Evolutionary conservation across 768 basidiomycete genomes (phyloP), one percentile per base, ranked within the genome.

Genomic region (Kwoniella mangroviensis): DNA sequence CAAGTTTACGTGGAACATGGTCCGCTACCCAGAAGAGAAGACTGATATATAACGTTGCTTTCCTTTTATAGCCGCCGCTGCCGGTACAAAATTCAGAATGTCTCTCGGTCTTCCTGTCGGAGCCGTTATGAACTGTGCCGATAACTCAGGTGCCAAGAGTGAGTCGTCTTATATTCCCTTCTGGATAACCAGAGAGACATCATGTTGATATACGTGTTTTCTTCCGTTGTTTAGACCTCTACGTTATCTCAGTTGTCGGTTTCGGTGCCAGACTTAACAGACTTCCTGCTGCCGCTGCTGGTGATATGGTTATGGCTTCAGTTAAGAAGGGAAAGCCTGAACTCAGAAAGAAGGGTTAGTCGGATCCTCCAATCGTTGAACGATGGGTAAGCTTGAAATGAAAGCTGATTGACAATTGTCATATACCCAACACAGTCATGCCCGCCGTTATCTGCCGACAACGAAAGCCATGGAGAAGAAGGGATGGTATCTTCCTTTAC

Each of bases 301-400:
- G 84, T 70, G 83, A 83, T 79, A 83, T 83, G 82, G 82, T 83
- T 70, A 83, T 82, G 81, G 93, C 93, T 69, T 93, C 92, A 63
- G 97, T 99, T 81, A 98, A 99, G 89, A 98, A 98, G 88, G 97
- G 97, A 84, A 98, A 99, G 87, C 97, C 97, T 43, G 97, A 99
- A 86, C 86, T 99, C 83, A 90, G 97, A 86, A 99, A 99, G 88
- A 99, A 99, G 88, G 96, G 94, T 96, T 84, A 81, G 94, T 87
- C 4, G 68, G 57, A 22, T 10, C 34, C 34, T 34, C 6, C 34
- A 34, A 34, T 34, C 34, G 5, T 34, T 34, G 34, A 34, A 34
- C 9, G 34, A 34, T 7, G 34, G 34, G 9, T 34, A 34, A 34
- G 34, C 34, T 34, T 13, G 24, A 15, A 26, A 24, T 15, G 51